Percentiles rank a stretch among this genome's conserved stretches.
phyloP scores from a whole-genome alignment of 2,329 filamentous ascomycete species.

The Ploettnerulaceae sp. region DNA sequence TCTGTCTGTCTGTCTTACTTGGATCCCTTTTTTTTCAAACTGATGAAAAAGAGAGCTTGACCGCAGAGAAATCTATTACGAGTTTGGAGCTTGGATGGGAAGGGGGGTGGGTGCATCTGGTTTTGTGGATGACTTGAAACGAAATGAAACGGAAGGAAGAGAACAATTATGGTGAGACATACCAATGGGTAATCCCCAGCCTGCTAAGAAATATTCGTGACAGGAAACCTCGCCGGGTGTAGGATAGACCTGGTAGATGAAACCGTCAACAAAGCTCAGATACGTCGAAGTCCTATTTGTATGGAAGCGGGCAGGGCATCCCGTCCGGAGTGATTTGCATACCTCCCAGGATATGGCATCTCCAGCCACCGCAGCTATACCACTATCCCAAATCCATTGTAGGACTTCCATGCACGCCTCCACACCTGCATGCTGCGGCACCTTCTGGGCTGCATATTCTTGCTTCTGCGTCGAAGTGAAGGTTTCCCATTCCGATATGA shows the following conservation, averaged over 20 bases:
- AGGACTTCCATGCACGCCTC: conserved; percentile 33
- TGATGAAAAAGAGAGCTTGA: neutral
- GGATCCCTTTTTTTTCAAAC: neutral
- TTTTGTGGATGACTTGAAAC: too few species aligned
- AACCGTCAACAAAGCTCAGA: neutral
- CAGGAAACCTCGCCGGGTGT: conserved; percentile 37
- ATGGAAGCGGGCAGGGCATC: too few species aligned
- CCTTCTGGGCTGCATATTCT: conserved; percentile 31
- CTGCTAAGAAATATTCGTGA: conserved; percentile 45
- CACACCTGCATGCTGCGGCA: conserved; percentile 35
- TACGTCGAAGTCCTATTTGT: neutral
- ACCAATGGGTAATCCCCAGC: conserved; percentile 43
- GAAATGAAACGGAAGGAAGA: too few species aligned
- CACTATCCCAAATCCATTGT: conserved; percentile 36
- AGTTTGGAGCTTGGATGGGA: neutral
- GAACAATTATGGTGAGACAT: neutral
- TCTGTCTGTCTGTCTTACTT: too few species aligned
- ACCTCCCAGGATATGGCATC: conserved; percentile 39
- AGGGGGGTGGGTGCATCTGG: neutral
- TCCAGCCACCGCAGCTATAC: conserved; percentile 35
- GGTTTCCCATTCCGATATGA: conserved; percentile 39
- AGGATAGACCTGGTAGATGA: conserved; percentile 27
- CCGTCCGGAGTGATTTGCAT: neutral
- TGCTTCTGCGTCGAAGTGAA: conserved; percentile 32
- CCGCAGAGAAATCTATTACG: neutral